Evolutionary conservation across 2,329 filamentous ascomycete species (phyloP).

Genomic region (Graphiopsis chlorocephala): DNA sequence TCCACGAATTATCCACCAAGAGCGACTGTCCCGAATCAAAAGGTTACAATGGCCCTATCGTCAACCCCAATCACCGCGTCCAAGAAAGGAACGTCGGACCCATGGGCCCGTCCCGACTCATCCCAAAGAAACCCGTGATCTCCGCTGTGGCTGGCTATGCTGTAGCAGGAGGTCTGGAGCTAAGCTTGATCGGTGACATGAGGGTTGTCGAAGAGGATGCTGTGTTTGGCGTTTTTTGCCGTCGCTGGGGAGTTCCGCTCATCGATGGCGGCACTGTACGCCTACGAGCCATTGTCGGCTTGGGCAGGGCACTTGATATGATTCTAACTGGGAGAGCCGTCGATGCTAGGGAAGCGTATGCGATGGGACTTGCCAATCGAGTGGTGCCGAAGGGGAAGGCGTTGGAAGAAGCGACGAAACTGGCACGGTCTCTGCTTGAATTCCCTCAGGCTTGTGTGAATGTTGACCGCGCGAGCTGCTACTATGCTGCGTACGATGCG

Average conservation of each 20-base stretch:
- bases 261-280: conserved; percentile 55
- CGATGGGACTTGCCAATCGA: conserved; percentile 53
- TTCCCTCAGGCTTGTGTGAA: conserved; percentile 57
- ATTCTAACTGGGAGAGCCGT: conserved; percentile 55
- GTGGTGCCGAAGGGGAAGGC: conserved; percentile 52
- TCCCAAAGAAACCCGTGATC: conserved; percentile 53
- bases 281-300: conserved; percentile 50
- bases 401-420: conserved; percentile 47
- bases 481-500: conserved; percentile 52
- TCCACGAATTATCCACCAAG: conserved; percentile 40
- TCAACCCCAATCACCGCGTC: conserved; percentile 33
- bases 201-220: conserved; percentile 54
- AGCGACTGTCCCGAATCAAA: conserved; percentile 24
- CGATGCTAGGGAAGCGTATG: conserved; percentile 48
- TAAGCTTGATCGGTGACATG: conserved; percentile 53
- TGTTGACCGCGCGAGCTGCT: conserved; percentile 47
- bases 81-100: conserved; percentile 43
- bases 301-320: conserved; percentile 56
- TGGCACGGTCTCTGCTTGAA: conserved; percentile 47
- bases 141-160: conserved; percentile 52
- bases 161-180: conserved; percentile 54
- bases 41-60: conserved; percentile 2
- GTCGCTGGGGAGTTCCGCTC: conserved; percentile 53
- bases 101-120: conserved; percentile 53
- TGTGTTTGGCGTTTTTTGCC: conserved; percentile 56